Conservation (phyloP, 768 basidiomycete genomes). For the Tulasnella calospora region DNA sequence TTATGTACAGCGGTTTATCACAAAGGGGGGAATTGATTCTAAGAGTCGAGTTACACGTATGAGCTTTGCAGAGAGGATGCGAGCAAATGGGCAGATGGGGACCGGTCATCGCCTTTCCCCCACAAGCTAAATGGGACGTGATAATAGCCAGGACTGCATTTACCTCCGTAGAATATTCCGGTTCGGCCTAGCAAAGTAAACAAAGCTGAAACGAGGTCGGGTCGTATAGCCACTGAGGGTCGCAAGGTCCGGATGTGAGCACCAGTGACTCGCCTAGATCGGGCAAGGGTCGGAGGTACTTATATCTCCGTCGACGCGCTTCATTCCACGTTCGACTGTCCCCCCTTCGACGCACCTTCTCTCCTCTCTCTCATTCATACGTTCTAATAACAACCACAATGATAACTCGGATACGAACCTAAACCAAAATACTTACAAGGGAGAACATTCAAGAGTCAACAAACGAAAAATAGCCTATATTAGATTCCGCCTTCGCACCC, state of each 20-base stretch:
- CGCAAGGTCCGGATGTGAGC: slow-evolving; percentile 1
- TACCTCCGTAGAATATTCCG: background rate
- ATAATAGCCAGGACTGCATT: too few species aligned
- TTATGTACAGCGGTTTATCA: too few species aligned
- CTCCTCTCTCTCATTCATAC: background rate
- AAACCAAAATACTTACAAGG: background rate
- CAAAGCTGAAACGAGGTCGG: background rate
- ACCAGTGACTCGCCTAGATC: background rate
- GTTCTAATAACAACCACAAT: slow-evolving; percentile 36
- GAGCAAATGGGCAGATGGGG: too few species aligned
- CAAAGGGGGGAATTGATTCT: too few species aligned
- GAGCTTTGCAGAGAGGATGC: too few species aligned
- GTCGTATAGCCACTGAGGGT: background rate
- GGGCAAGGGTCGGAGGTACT: background rate
- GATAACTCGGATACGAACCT: slow-evolving; percentile 54
- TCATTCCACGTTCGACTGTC: background rate
- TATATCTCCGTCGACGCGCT: slow-evolving; percentile 20
- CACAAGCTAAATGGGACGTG: too few species aligned
- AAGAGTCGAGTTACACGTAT: too few species aligned
- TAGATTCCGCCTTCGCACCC: slow-evolving; percentile 13
- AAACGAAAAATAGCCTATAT: background rate
- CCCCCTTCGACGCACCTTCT: background rate
- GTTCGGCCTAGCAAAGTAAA: background rate
- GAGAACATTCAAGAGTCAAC: background rate
- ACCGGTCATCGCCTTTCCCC: too few species aligned